Evolutionary conservation across 768 basidiomycete genomes (phyloP), one percentile per base, ranked within the genome.

Genomic region (Lentinula lateritia): DNA sequence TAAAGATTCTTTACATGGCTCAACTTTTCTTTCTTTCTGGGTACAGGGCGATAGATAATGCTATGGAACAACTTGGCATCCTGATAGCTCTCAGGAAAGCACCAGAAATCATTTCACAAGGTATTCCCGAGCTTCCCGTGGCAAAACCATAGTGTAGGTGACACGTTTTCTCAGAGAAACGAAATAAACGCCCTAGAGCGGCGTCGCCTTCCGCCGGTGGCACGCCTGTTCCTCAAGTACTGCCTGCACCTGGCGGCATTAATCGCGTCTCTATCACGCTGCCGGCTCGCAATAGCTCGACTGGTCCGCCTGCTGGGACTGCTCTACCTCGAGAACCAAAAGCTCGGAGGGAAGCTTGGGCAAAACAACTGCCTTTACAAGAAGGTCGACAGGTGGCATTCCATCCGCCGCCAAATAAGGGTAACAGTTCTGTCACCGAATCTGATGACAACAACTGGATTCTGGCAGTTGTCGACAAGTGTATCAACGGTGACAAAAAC

Each of bases 371-470:
- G 2, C 88, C 89, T 9, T 76, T 93, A 16, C 85, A 85, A 66
- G 80, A 84, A 68, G 87, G 88, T 18, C 80, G 92, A 60, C 92
- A 88, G 66, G 91, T 94, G 10, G 92, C 89, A 1, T 93, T 92
- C 67, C 89, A 88, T 71, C 87, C 86, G 5, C 84, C 86, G 38
- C 72, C 79, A 5, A 84, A 80, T 45, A 87, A 88, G 69, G 76
- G 76, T 48, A 73, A 72, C 34, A 68, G 67, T 7, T 55, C 64
- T 28, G 70, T 72, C 3, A 68, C 72, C 50, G 76, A 77, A 50
- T 76, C 81, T 13, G 86, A 87, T 50, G 76, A 77, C 64, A 81
- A 80, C 38, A 83, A 79, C 41, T 94, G 92, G 92, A 94, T 94
- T 58, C 73, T 93, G 64, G 92, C 92, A 6, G 82, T 89, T 6